Conservation (phyloP, 331 rosid species). For the Stylosanthes scabra region DNA sequence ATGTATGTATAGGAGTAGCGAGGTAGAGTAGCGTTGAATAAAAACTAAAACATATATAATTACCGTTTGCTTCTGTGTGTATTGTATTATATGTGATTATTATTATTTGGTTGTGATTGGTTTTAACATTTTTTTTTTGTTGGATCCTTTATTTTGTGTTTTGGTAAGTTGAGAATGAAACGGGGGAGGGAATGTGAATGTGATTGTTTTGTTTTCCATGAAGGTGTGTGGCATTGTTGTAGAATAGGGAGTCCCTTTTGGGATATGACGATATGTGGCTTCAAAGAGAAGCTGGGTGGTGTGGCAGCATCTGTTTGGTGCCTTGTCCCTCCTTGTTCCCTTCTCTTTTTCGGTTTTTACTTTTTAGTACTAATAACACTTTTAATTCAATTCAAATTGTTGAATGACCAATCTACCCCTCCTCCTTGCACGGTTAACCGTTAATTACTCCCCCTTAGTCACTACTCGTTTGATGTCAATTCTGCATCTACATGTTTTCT, state of each 20-base stretch:
- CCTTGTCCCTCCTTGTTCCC: slow-evolving; percentile 4
- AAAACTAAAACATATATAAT: slow-evolving; percentile 22
- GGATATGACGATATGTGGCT: slow-evolving; percentile 42
- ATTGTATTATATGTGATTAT: not conserved
- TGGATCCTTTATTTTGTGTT: not conserved
- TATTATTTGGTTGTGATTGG: slow-evolving; percentile 17
- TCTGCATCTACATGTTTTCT: not conserved
- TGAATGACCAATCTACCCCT: not conserved
- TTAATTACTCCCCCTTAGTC: not conserved
- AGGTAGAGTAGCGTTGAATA: slow-evolving; percentile 43
- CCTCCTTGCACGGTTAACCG: not conserved
- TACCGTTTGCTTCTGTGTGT: slow-evolving; percentile 21
- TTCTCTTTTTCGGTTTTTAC: slow-evolving; percentile 4
- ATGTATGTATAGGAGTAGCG: slow-evolving; percentile 29
- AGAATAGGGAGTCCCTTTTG: slow-evolving; percentile 9
- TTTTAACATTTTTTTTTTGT: not conserved
- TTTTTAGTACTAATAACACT: not conserved
- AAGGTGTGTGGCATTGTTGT: too few relatives aligned
- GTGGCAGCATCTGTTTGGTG: slow-evolving; percentile 27
- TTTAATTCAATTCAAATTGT: slow-evolving; percentile 19
- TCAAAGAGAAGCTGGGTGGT: slow-evolving; percentile 24
- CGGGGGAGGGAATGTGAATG: not conserved
- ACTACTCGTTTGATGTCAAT: not conserved
- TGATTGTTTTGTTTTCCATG: not conserved
- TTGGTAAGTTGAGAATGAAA: not conserved